Evolutionary conservation across 1,284 basidiomycete genomes (phyloP).

Genomic region (Ganoderma multipileum): DNA sequence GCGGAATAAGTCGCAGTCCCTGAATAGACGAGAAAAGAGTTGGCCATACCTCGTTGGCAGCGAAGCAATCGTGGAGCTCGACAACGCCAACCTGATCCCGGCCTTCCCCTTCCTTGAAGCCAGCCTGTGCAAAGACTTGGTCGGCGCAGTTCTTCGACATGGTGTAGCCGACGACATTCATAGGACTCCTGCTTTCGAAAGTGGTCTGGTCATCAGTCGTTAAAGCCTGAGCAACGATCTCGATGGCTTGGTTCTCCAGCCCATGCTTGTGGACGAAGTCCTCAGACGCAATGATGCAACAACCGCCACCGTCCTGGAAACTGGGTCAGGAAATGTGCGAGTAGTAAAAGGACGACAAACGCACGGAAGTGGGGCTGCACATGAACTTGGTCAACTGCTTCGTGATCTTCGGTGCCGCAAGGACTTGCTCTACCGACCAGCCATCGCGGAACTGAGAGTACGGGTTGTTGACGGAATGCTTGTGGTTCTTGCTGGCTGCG

Average conservation of each 20-base stretch:
- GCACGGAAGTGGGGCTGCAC: slow-evolving; percentile 86
- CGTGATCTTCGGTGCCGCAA: slow-evolving; percentile 71
- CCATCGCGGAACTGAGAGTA: slow-evolving; percentile 87
- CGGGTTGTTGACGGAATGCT: slow-evolving; percentile 83
- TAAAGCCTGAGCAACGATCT: slow-evolving; percentile 72
- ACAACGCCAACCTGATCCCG: slow-evolving; percentile 84
- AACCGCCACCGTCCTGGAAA: slow-evolving; percentile 74
- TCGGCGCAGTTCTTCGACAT: slow-evolving; percentile 81
- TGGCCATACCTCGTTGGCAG: slow-evolving; percentile 68
- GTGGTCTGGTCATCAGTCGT: slow-evolving; percentile 69
- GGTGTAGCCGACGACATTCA: slow-evolving; percentile 77
- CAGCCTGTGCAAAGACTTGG: slow-evolving; percentile 76
- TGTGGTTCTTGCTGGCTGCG: slow-evolving; percentile 84
- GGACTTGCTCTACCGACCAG: slow-evolving; percentile 75
- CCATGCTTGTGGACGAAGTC: slow-evolving; percentile 79
- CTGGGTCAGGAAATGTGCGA: not conserved
- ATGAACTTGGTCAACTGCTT: slow-evolving; percentile 84
- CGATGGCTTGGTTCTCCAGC: slow-evolving; percentile 88
- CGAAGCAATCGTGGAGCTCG: slow-evolving; percentile 88
- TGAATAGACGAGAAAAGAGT: not conserved
- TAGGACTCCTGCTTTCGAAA: slow-evolving; percentile 71
- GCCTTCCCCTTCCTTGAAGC: slow-evolving; percentile 66
- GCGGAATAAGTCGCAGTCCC: not conserved
- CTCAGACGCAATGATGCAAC: slow-evolving; percentile 81
- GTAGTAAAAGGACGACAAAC: slow-evolving; percentile 16